Base-by-base conservation (phyloP, 805 yeast genomes). In the Candida sphagnicola region DNA sequence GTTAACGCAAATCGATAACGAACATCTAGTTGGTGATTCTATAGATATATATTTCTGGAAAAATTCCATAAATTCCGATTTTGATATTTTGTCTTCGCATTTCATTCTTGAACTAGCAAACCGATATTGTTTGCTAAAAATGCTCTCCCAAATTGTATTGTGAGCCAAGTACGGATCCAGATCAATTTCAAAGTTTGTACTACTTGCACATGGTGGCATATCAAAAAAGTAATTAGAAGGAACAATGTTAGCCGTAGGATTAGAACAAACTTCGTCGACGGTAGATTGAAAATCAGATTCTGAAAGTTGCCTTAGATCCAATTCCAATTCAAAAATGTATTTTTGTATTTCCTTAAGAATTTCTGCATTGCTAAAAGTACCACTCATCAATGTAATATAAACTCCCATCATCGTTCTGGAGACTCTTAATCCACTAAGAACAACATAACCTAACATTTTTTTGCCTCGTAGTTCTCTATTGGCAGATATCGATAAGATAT, bases 361-460 rank as follows among this genome's bases (percentile, higher is more conserved):
- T 8, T 56, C 59, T 1, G 50, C 49, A 2, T 81, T 73, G 0
- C 61, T 41, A 38, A 63, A 64, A 2, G 58, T 59, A 12, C 74
- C 71, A 44, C 87, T 78, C 67, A 80, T 72, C 0, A 81, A 56
- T 1, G 76, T 64, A 8, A 84, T 57, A 47, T 78, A 82, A 3
- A 82, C 42, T 1, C 91, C 91, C 23, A 74, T 55, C 0, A 80
- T 72, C 16, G 69, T 65, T 38, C 79, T 62, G 19, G 77, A 54
- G 0, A 73, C 48, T 42, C 85, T 59, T 18, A 71, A 39, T 0
- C 88, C 88, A 15, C 80, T 75, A n/a, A 72, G 46, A 0, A 81
- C 77, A 4, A 72, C 66, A 51, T 84, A 84, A 0, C 87, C 90
- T 39, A 84, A 54, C 45, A 78, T 84, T 41, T 69, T 70, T 46